A percentile compares a stretch with the other conserved stretches of the same genome.
phyloP scores from a whole-genome alignment of 805 yeast species.

The Torulaspora microellipsoides region DNA sequence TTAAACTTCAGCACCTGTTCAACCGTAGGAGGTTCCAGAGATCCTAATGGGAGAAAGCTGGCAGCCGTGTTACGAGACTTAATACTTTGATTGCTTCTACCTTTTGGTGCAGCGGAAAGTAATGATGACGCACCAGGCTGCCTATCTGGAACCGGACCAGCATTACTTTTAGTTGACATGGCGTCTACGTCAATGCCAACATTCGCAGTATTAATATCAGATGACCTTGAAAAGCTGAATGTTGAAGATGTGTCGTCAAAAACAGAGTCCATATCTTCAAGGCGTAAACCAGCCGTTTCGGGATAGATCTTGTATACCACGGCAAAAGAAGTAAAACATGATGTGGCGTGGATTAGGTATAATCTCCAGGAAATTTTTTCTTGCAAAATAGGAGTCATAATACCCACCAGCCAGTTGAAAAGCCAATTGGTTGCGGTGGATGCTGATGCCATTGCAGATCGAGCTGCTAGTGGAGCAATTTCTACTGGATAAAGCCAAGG shows the following conservation, averaged over 20 bases:
- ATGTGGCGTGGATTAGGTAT: conserved; percentile 74
- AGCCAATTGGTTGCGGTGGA: conserved; percentile 93
- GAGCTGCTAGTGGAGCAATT: conserved; percentile 74
- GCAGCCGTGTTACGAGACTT: conserved; percentile 12
- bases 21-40: conserved; percentile 38
- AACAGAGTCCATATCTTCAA: conserved; percentile 88
- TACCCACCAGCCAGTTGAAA: conserved; percentile 88
- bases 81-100: conserved; percentile 17
- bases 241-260: conserved; percentile 62
- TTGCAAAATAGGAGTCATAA: conserved; percentile 80
- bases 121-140: background rate
- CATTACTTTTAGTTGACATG: conserved; percentile 5
- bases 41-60: conserved; percentile 17
- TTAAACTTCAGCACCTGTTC: conserved; percentile 37
- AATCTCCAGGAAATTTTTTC: conserved; percentile 74
- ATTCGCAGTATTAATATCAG: conserved; percentile 3
- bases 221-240: conserved; percentile 26
- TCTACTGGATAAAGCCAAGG: conserved; percentile 89
- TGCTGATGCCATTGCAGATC: conserved; percentile 86
- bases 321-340: conserved; percentile 68
- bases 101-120: conserved; percentile 3
- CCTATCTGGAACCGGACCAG: conserved; percentile 10
- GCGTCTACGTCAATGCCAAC: conserved; percentile 5
- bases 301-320: conserved; percentile 74
- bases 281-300: conserved; percentile 81